Percentiles rank a stretch among this genome's conserved stretches.
phyloP scores from a whole-genome alignment of 2,329 filamentous ascomycete species.

The Rutstroemia sp. region DNA sequence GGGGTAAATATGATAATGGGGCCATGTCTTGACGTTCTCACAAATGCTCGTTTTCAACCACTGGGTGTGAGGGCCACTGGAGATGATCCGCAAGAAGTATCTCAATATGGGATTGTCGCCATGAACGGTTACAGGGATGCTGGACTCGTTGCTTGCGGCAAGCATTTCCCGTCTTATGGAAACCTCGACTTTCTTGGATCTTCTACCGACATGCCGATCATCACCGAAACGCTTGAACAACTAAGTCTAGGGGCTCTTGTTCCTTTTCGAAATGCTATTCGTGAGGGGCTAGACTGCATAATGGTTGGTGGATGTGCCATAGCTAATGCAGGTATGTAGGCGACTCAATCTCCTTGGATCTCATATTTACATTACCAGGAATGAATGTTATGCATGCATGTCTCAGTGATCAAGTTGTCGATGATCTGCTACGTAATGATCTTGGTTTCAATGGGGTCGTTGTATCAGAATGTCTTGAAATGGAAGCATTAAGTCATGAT shows the following conservation, averaged over 20 bases:
- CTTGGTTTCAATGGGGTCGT: conserved; percentile 87
- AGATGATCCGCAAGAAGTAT: conserved; percentile 92
- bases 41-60: conserved; percentile 85
- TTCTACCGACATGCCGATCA: conserved; percentile 86
- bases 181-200: conserved; percentile 91
- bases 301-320: conserved; percentile 94
- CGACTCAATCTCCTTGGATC: background rate
- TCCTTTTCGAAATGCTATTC: conserved; percentile 85
- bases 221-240: conserved; percentile 89
- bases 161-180: conserved; percentile 94
- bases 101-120: conserved; percentile 81
- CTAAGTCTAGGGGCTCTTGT: conserved; percentile 86
- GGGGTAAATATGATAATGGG: conserved; percentile 95
- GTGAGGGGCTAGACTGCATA: conserved; percentile 82
- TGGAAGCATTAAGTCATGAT: conserved; percentile 92
- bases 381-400: conserved; percentile 96
- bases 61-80: conserved; percentile 83
- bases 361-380: conserved; percentile 42
- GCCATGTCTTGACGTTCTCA: conserved; percentile 87
- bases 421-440: conserved; percentile 80
- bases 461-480: conserved; percentile 91
- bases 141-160: conserved; percentile 81
- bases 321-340: conserved; percentile 48
- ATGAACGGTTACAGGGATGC: conserved; percentile 92
- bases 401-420: conserved; percentile 92